Evolutionary conservation across 148 eudicot species (phyloP).

Genomic region (Selenicereus undatus): DNA sequence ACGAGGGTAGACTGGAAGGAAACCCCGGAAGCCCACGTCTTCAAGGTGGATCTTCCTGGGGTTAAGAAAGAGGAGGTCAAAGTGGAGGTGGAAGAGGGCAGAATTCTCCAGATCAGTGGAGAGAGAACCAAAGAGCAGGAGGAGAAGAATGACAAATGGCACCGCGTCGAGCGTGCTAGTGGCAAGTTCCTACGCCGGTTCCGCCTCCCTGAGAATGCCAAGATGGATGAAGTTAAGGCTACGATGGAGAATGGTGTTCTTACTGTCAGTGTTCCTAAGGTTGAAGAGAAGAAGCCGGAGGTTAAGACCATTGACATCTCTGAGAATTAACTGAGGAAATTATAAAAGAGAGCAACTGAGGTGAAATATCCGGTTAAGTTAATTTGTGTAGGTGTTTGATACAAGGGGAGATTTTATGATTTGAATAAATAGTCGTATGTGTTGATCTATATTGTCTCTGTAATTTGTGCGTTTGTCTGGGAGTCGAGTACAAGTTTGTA

Average conservation of each 20-base stretch:
- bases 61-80: slow-evolving; percentile 21
- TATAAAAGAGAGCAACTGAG: too few relatives aligned
- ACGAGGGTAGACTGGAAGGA: slow-evolving; percentile 29
- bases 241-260: slow-evolving; percentile 29
- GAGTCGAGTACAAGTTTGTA: neutral
- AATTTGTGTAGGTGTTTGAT: too few relatives aligned
- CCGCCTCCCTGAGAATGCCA: slow-evolving; percentile 30
- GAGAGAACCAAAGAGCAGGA: slow-evolving; percentile 29
- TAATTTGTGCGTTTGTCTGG: neutral
- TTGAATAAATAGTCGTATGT: too few relatives aligned
- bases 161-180: slow-evolving; percentile 24
- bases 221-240: slow-evolving; percentile 30
- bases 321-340: neutral
- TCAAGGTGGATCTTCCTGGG: slow-evolving; percentile 32
- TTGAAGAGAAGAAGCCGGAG: slow-evolving; percentile 6
- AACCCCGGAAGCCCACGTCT: slow-evolving; percentile 31
- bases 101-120: slow-evolving; percentile 30
- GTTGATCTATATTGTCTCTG: neutral
- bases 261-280: slow-evolving; percentile 29
- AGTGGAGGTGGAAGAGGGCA: slow-evolving; percentile 26
- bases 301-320: slow-evolving; percentile 3
- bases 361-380: too few relatives aligned
- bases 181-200: slow-evolving; percentile 29
- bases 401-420: too few relatives aligned
- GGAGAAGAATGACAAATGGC: slow-evolving; percentile 34